A percentile compares a stretch with the other conserved stretches of the same genome.
Conservation (phyloP, 495 filamentous ascomycete species). For the Collariella sp. region DNA sequence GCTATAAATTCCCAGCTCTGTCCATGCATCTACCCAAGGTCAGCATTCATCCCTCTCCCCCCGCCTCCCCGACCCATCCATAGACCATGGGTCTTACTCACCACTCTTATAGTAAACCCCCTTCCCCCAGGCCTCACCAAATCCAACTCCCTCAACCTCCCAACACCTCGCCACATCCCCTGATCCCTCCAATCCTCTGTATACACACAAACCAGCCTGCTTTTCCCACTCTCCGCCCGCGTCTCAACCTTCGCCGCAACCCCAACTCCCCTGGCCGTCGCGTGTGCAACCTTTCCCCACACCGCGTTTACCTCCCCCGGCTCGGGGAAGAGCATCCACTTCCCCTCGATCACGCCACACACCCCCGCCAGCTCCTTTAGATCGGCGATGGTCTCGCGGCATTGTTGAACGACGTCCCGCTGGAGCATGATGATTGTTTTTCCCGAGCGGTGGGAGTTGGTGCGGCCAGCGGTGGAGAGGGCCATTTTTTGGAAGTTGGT, state of each 20-base stretch:
- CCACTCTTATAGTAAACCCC: conserved; percentile 69
- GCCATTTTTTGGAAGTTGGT: conserved; percentile 22
- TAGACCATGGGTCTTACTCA: no score
- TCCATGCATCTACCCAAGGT: conserved; percentile 54
- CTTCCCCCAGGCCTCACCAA: conserved; percentile 42
- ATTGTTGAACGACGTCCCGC: conserved; percentile 40
- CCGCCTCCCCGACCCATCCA: conserved; percentile 1
- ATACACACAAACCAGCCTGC: conserved; percentile 64
- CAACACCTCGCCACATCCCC: conserved; percentile 61
- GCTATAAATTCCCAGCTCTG: conserved; percentile 55
- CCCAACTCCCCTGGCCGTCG: conserved; percentile 58
- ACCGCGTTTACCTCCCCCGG: conserved; percentile 46
- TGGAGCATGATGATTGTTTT: neutral
- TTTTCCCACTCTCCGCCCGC: conserved; percentile 26
- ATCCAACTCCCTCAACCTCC: conserved; percentile 48
- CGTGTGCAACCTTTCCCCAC: conserved; percentile 57
- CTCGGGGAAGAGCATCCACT: conserved; percentile 75
- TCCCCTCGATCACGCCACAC: conserved; percentile 21
- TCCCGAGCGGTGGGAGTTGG: no score
- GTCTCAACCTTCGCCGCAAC: conserved; percentile 62
- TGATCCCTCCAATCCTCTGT: conserved; percentile 62
- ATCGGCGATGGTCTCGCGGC: conserved; percentile 41
- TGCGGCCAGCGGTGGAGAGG: neutral
- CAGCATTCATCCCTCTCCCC: neutral
- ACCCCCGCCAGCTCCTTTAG: conserved; percentile 47